These are phyloP conservation scores for Fusarium citri DNA, from an alignment of 2,329 filamentous ascomycete species.

Conservation along the genomic window DNA sequence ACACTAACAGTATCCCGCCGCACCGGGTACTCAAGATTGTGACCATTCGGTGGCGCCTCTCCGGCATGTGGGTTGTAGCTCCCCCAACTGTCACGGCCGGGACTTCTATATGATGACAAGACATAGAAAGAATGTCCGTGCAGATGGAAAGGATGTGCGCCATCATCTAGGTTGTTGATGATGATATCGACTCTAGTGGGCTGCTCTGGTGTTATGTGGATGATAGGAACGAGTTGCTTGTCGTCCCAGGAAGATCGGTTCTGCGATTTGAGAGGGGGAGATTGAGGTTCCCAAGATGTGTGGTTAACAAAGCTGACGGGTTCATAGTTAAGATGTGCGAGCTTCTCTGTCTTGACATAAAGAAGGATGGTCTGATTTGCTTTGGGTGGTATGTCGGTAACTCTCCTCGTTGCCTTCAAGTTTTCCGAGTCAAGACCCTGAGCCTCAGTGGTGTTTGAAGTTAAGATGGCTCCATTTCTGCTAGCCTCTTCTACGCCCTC, in stretches of 20 bases:
- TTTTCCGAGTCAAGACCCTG: background rate
- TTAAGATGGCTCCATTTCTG: accelerated
- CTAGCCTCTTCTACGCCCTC: accelerated
- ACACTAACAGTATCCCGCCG: background rate
- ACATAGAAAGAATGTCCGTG: constrained; percentile 12
- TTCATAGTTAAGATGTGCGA: constrained; percentile 13
- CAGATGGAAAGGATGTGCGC: constrained; percentile 7
- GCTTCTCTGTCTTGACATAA: background rate
- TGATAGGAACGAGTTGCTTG: background rate
- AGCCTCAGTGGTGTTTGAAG: accelerated
- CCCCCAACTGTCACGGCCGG: constrained; percentile 5
- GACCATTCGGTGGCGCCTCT: background rate
- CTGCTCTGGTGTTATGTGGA: accelerated
- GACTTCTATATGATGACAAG: background rate
- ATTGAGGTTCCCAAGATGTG: constrained; percentile 14
- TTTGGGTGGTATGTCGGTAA: background rate
- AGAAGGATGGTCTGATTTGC: constrained; percentile 6
- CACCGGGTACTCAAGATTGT: background rate
- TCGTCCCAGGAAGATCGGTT: background rate
- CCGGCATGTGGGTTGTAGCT: background rate
- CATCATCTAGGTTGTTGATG: constrained; percentile 1
- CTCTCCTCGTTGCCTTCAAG: background rate
- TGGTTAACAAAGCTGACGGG: constrained; percentile 17
- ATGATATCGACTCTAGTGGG: background rate
- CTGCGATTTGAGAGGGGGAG: background rate